These are phyloP conservation scores for Cyphellophora europaea DNA, from an alignment of 2,329 filamentous ascomycete species.

Conservation along the genomic window DNA sequence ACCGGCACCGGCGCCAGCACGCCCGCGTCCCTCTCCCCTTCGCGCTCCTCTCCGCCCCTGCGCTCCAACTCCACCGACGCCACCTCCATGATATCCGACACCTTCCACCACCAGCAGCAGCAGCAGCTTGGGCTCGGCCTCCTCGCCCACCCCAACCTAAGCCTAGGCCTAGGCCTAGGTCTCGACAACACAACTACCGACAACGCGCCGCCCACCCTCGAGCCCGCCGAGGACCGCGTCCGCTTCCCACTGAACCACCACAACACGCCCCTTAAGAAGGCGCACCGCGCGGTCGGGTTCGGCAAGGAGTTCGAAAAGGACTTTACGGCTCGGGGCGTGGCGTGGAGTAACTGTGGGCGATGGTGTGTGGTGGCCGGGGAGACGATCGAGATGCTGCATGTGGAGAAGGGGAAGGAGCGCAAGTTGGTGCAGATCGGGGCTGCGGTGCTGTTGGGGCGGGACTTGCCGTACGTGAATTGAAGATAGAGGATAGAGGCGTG, in stretches of 20 bases:
- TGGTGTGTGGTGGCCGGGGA: slow-evolving; percentile 19
- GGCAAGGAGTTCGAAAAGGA: neutral
- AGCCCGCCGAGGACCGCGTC: slow-evolving; percentile 6
- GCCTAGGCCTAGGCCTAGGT: neutral
- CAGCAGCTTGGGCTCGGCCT: neutral
- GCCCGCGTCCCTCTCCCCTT: too few relatives aligned
- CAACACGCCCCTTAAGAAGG: slow-evolving; percentile 7
- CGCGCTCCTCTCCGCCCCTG: too few relatives aligned
- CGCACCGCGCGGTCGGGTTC: neutral
- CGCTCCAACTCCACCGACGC: too few relatives aligned
- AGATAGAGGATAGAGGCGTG: too few relatives aligned
- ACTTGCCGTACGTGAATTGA: too few relatives aligned
- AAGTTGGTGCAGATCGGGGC: neutral
- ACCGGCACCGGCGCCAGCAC: neutral
- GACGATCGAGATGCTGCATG: slow-evolving; percentile 2
- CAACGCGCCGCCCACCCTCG: slow-evolving; percentile 7
- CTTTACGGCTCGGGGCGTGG: slow-evolving; percentile 12
- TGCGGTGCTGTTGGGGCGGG: neutral
- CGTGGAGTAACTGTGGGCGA: slow-evolving; percentile 17
- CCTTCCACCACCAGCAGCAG: slow-evolving; percentile 3
- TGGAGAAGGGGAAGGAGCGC: neutral
- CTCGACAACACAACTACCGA: too few relatives aligned
- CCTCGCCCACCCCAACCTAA: neutral
- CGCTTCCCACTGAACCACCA: slow-evolving; percentile 12
- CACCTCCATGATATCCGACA: too few relatives aligned